Conservation (phyloP, 257 asterid genomes). For the Penstemon barbatus region DNA sequence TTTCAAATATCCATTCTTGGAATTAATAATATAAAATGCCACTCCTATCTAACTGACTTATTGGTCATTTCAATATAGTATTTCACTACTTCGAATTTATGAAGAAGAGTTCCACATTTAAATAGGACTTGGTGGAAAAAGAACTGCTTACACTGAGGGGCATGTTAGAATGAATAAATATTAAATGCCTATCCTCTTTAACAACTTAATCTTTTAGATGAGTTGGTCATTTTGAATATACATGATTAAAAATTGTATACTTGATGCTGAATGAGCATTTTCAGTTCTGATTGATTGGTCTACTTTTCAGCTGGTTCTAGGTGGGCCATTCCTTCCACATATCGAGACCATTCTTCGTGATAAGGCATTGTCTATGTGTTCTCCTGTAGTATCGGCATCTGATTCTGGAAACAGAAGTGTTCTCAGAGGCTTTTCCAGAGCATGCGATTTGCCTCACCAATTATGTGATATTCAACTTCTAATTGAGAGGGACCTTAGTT, state of each 20-base stretch:
- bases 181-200: too few relatives aligned
- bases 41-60: too few relatives aligned
- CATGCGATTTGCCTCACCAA: slow-evolving; percentile 54
- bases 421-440: slow-evolving; percentile 53
- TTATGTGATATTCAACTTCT: slow-evolving; percentile 68
- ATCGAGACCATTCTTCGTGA: slow-evolving; percentile 76
- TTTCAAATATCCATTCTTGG: too few relatives aligned
- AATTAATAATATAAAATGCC: too few relatives aligned
- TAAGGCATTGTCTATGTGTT: slow-evolving; percentile 61
- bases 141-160: too few relatives aligned
- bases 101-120: too few relatives aligned
- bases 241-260: not conserved
- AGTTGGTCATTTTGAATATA: too few relatives aligned
- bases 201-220: too few relatives aligned
- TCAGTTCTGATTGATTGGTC: slow-evolving; percentile 30
- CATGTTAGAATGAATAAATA: too few relatives aligned
- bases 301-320: slow-evolving; percentile 74
- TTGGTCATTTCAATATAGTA: too few relatives aligned
- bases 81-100: too few relatives aligned
- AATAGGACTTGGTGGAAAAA: too few relatives aligned
- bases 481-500: slow-evolving; percentile 55
- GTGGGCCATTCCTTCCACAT: slow-evolving; percentile 90
- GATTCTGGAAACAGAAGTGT: slow-evolving; percentile 74
- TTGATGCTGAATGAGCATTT: slow-evolving; percentile 8
- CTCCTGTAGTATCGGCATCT: slow-evolving; percentile 81